A percentile compares a stretch with the other conserved stretches of the same genome.
phyloP scores from a whole-genome alignment of 108 stramenopile species.

The Nitzschia sp. region DNA sequence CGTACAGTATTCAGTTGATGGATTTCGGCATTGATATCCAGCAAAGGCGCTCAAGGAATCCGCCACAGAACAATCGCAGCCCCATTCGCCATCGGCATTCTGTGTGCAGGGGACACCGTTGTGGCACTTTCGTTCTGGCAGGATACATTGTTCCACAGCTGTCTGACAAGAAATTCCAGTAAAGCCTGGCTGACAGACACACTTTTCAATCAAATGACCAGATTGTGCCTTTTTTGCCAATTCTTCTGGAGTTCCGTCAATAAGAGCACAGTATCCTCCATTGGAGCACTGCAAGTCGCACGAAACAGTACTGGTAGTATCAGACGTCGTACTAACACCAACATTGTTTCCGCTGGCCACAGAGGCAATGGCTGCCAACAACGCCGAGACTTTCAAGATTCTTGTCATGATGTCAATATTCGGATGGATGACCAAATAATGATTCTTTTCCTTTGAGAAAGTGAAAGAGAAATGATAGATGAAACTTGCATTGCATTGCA shows the following conservation, averaged over 20 bases:
- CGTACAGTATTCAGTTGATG: constrained; percentile 44
- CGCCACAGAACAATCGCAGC: constrained; percentile 48
- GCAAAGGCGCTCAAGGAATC: constrained; percentile 39
- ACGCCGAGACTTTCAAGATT: background rate
- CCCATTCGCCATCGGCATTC: constrained; percentile 17
- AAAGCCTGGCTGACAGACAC: constrained; percentile 50
- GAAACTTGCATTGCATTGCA: too few relatives aligned
- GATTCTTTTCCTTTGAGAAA: too few relatives aligned
- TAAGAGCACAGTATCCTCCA: constrained; percentile 55
- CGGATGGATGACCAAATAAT: background rate
- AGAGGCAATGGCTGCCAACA: background rate
- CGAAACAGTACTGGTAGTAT: background rate
- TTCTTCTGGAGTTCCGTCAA: constrained; percentile 29
- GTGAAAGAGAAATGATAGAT: too few relatives aligned
- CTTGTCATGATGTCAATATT: background rate
- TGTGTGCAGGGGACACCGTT: constrained; percentile 11
- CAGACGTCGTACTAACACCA: too few relatives aligned
- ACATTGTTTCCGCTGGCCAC: background rate
- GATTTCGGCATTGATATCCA: constrained; percentile 44
- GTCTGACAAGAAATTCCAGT: constrained; percentile 49
- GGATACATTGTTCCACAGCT: constrained; percentile 34
- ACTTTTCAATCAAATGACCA: constrained; percentile 50
- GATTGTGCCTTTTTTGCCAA: constrained; percentile 33
- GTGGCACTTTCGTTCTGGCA: constrained; percentile 26
- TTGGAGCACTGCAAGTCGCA: constrained; percentile 55